Evolutionary conservation across 2,329 filamentous ascomycete genomes (phyloP).

Genomic region (Cryphonectria carpinicola): DNA sequence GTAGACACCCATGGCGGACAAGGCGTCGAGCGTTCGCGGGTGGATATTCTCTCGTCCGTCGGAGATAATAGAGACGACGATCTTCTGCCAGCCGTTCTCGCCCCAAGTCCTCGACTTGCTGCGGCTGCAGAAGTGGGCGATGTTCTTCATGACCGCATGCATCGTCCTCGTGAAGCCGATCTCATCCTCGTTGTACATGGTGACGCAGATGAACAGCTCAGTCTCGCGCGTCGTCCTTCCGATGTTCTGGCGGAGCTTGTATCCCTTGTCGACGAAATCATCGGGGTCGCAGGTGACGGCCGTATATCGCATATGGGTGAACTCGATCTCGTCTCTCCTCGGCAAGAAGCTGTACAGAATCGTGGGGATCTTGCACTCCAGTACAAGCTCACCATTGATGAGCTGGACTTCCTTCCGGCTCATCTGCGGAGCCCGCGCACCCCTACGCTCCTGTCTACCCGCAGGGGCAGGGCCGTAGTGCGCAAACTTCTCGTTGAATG

Average conservation of each 20-base stretch:
- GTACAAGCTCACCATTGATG: constrained; percentile 95
- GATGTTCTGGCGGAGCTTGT: constrained; percentile 91
- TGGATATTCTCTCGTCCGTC: constrained; percentile 92
- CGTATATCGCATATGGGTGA: constrained; percentile 98
- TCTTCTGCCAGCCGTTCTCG: constrained; percentile 97
- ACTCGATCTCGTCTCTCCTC: constrained; percentile 88
- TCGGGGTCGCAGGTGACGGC: constrained; percentile 98
- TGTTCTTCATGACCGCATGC: constrained; percentile 98
- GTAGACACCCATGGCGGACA: constrained; percentile 97
- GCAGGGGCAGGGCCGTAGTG: constrained; percentile 88
- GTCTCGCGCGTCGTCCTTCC: constrained; percentile 84
- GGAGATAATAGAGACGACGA: constrained; percentile 95
- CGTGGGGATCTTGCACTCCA: constrained; percentile 98
- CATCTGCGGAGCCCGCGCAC: constrained; percentile 85
- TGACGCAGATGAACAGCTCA: constrained; percentile 94
- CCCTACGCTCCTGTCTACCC: constrained; percentile 84
- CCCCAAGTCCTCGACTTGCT: constrained; percentile 95
- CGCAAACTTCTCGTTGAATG: constrained; percentile 63
- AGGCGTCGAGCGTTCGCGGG: constrained; percentile 86
- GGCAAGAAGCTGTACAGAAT: constrained; percentile 97
- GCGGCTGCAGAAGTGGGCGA: constrained; percentile 92
- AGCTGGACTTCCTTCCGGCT: constrained; percentile 91
- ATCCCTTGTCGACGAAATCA: constrained; percentile 85
- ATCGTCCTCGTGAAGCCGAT: constrained; percentile 96
- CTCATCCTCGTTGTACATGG: constrained; percentile 99